phyloP scores from a whole-genome alignment of 164 flowering plant species.

The Vitis vinifera region DNA sequence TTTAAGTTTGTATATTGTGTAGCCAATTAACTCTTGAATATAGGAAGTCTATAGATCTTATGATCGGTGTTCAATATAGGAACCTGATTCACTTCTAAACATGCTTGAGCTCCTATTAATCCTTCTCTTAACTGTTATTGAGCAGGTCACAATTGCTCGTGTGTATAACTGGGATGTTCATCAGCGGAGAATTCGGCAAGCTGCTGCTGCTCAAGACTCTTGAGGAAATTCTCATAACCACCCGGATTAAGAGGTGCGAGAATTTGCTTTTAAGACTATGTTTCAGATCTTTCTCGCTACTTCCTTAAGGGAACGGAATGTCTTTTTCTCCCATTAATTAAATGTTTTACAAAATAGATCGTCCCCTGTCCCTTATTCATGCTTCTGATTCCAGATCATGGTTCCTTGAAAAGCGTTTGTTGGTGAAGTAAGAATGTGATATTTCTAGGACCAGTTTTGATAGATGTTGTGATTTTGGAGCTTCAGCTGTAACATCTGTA shows the following conservation, averaged over 20 bases:
- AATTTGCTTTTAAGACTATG: constrained; percentile 1
- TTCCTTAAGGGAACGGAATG: constrained; percentile 6
- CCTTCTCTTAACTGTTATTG: constrained; percentile 9
- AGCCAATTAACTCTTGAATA: no score
- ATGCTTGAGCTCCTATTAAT: no score
- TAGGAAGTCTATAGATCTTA: no score
- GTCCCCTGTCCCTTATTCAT: background rate
- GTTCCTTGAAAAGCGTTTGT: background rate
- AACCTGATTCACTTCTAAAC: no score
- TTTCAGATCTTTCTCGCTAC: background rate
- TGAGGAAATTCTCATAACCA: constrained; percentile 8
- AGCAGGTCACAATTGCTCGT: constrained; percentile 94
- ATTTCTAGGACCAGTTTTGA: constrained; percentile 12
- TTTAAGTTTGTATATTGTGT: no score
- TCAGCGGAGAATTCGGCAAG: constrained; percentile 71
- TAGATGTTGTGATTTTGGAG: background rate
- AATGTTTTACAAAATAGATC: background rate
- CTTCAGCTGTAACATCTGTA: constrained; percentile 3
- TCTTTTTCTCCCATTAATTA: background rate
- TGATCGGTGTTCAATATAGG: no score
- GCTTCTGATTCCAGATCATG: background rate
- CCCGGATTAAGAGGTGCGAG: background rate
- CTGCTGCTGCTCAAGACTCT: constrained; percentile 37
- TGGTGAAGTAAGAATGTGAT: background rate
- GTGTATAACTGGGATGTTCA: constrained; percentile 98